Evolutionary conservation across 768 basidiomycete genomes (phyloP).

Genomic region (Psilocybe azurescens): DNA sequence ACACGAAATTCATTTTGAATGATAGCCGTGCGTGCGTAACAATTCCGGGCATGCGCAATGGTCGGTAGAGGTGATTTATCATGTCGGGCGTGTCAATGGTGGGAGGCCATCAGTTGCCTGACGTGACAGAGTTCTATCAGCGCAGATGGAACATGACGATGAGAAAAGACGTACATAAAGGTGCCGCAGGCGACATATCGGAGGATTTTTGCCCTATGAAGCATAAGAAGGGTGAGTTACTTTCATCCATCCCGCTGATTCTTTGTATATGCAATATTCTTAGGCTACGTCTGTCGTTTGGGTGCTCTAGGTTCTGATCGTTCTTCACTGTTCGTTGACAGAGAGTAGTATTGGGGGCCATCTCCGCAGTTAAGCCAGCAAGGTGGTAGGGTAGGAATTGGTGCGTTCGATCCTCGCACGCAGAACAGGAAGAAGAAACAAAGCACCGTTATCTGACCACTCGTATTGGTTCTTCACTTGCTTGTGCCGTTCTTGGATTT

Average conservation of each 20-base stretch:
- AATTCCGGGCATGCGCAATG: neutral
- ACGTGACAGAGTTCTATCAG: conserved; percentile 21
- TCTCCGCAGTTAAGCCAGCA: neutral
- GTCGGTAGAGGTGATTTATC: neutral
- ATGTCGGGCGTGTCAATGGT: conserved; percentile 17
- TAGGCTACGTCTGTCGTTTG: neutral
- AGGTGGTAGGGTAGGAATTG: neutral
- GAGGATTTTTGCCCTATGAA: conserved; percentile 1
- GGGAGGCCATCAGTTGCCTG: conserved; percentile 10
- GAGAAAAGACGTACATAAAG: conserved; percentile 8
- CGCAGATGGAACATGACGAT: conserved; percentile 15
- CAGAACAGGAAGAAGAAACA: neutral
- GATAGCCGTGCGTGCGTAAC: conserved; percentile 16
- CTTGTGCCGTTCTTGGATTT: too few species aligned
- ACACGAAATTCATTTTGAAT: neutral
- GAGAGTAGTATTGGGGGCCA: neutral
- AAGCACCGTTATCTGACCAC: neutral
- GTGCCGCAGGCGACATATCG: conserved; percentile 7
- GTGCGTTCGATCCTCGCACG: neutral
- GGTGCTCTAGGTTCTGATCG: neutral
- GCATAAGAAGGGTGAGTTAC: neutral
- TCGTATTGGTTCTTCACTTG: too few species aligned
- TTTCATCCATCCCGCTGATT: neutral
- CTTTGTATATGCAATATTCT: conserved; percentile 7
- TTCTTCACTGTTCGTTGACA: conserved; percentile 8